Conservation (phyloP, 441 rosid species). For the Mallotus repandus region DNA sequence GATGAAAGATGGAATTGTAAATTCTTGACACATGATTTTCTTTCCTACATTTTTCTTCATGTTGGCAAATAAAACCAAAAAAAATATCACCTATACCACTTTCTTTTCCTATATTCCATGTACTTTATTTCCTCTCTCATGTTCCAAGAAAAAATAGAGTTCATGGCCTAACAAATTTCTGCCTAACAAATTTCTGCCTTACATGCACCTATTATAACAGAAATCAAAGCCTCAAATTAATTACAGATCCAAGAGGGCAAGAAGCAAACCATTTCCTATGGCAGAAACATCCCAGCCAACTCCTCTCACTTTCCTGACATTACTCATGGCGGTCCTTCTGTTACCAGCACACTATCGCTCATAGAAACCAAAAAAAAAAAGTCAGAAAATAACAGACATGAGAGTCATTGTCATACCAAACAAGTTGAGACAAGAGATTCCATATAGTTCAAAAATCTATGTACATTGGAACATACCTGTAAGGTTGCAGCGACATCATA, state of each 20-base stretch:
- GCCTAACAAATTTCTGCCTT: not conserved
- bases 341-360: constrained; percentile 92
- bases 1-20: not conserved
- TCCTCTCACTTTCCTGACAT: constrained; percentile 69
- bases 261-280: constrained; percentile 75
- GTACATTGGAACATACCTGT: constrained; percentile 47
- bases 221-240: not conserved
- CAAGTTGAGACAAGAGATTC: not conserved
- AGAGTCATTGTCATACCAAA: not conserved
- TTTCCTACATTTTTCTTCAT: not conserved
- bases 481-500: constrained; percentile 74
- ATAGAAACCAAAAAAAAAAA: not conserved
- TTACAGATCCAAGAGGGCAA: not conserved
- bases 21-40: not conserved
- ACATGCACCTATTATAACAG: not conserved
- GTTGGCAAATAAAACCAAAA: not conserved
- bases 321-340: constrained; percentile 98
- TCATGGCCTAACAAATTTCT: not conserved
- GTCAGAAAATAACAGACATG: not conserved
- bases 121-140: not conserved
- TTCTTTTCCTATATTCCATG: not conserved
- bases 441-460: not conserved
- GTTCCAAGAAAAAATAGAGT: not conserved
- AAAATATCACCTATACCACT: not conserved
- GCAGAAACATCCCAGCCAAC: constrained; percentile 99